Base-by-base conservation (phyloP, 805 yeast species). In the Candida corydali region DNA sequence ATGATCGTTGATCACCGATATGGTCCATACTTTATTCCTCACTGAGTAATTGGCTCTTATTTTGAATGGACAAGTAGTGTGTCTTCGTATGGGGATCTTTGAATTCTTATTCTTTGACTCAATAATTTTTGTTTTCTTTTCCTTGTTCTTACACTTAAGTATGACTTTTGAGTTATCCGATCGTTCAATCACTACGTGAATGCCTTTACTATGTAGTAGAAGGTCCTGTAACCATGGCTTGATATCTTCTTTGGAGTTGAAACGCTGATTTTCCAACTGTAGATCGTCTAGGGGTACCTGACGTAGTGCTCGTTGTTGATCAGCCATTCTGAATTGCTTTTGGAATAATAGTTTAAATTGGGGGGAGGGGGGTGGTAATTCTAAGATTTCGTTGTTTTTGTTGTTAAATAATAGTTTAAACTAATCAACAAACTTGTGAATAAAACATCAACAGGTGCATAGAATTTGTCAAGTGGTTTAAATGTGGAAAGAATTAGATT, bases 21-120 rank as follows among this genome's bases (percentile, higher is more conserved):
- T 61, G 11, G 76, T 63, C 87, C 87, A 80, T 37, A 62, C 58
- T 40, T 66, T 60, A 24, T 73, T 63, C 42, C 78, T 59, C 8
- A 74, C 44, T 1, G 80, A 73, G 47, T 61, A 78, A 44, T 80
- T 78, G 2, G 86, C 86, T 37, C 87, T 55, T 29, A 80, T 69
- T 51, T 82, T 64, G 49, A 80, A 80, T 2, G 86, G 86, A 49
- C 86, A 80, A 16, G 67, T 63, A 10, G 61, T 60, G 24, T 44
- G 52, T 32, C 54, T 42, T 33, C 58, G 45, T 4, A 36, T 26
- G 11, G 40, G 40, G 5, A 34, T 30, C 30, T 41, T 43, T 8
- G 44, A 41, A n/a, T 35, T 30, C 42, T 42, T 34, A 34, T 45
- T 31, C 32, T 48, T 40, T 19, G 52, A 40, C 33, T 41, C 43